These are phyloP conservation scores for Saccharomyces hybrid DNA, from an alignment of 1,139 yeast species.

Conservation along the genomic window DNA sequence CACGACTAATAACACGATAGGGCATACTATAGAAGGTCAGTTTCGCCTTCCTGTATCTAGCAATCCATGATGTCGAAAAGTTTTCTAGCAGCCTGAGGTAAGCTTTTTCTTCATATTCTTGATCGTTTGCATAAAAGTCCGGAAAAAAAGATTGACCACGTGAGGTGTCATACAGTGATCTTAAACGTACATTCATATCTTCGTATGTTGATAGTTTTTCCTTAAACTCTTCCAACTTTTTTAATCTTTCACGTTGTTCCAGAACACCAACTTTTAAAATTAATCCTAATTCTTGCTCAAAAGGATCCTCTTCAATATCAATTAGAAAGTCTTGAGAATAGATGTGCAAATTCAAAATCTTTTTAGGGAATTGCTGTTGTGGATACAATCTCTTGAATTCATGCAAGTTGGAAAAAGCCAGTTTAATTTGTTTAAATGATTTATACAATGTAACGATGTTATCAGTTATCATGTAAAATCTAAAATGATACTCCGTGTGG, in stretches of 20 bases:
- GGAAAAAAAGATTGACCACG: not conserved
- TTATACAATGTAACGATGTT: slow-evolving; percentile 56
- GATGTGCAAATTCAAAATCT: slow-evolving; percentile 48
- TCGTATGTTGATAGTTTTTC: slow-evolving; percentile 11
- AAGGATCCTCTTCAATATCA: slow-evolving; percentile 58
- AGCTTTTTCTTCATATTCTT: slow-evolving; percentile 7
- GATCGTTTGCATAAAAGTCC: not conserved
- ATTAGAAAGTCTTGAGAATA: slow-evolving; percentile 39
- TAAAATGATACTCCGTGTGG: slow-evolving; percentile 43
- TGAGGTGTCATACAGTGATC: not conserved
- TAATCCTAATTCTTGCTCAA: slow-evolving; percentile 69
- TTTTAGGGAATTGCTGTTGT: slow-evolving; percentile 39
- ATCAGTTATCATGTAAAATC: slow-evolving; percentile 60
- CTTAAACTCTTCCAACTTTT: slow-evolving; percentile 49
- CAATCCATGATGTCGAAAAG: slow-evolving; percentile 51
- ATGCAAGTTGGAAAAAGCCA: slow-evolving; percentile 42
- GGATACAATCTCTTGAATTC: slow-evolving; percentile 37
- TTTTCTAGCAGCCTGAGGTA: slow-evolving; percentile 32
- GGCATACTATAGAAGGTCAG: slow-evolving; percentile 33
- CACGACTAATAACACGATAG: slow-evolving; percentile 13
- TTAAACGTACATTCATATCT: not conserved
- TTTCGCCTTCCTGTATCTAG: slow-evolving; percentile 43
- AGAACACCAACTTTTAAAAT: slow-evolving; percentile 63
- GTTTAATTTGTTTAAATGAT: slow-evolving; percentile 47
- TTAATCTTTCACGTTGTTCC: slow-evolving; percentile 61